Evolutionary conservation across 192 early-diverging fungal species (phyloP), one percentile per base, ranked within the genome.

Genomic region (Funneliformis mosseae): DNA sequence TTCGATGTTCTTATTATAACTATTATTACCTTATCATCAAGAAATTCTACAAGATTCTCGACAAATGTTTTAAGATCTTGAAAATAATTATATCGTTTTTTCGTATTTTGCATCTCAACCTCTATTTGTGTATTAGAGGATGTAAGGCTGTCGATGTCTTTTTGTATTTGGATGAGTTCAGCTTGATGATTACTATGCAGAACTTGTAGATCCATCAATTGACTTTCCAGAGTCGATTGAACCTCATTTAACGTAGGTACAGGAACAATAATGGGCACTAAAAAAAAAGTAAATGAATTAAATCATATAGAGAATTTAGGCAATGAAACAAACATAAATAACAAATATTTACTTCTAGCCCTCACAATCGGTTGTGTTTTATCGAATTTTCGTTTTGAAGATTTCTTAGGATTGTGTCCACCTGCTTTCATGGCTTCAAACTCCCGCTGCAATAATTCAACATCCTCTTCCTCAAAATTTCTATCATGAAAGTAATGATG

Each of bases 381-480:
- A 33, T 28, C 27, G 10, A 45, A 21, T 67, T 46, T 8, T n/a
- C 18, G 39, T 33, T 45, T 41, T 11, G 39, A 48, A 69, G 11
- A 23, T 3, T 21, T 69, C 12, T 33, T 63, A 76, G 45, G n/a
- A 5, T 41, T 39, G 42, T 62, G 23, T 4, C 88, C 89, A 14
- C 88, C 89, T 67, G 85, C 84, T 63, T 88, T 87, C 23, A 91
- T 91, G 78, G 84, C 83, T 64, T 89, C 85, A 61, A 84, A 81
- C 66, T 91, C 88, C 88, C 90, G 89, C 46, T 88, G 84, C 28
- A 85, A 78, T n/a, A 89, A 76, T 61, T 91, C 87, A 27, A 88
- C 87, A 39, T 83, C 80, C 8, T 87, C 84, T 16, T 83, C 90
- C 43, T 88, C 83, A 48, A 80, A 85, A 42, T 88, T 84, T 63